Evolutionary conservation across 441 rosid genomes (phyloP).

Genomic region (Populus hybrid): DNA sequence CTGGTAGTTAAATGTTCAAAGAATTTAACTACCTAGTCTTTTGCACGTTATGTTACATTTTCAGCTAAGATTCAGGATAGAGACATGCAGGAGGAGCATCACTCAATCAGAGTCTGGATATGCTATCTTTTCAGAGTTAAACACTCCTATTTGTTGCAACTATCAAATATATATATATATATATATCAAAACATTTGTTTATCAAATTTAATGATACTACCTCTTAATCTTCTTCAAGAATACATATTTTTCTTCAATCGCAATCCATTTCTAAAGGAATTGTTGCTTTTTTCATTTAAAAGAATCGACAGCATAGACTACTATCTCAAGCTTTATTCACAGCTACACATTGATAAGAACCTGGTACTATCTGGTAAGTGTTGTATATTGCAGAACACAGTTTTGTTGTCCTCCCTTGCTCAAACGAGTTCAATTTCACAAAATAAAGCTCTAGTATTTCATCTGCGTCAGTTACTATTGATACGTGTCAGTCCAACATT

Average conservation of each 20-base stretch:
- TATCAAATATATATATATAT: too few relatives aligned
- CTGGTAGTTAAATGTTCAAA: not conserved
- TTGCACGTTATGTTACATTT: too few relatives aligned
- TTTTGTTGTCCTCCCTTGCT: not conserved
- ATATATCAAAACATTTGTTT: too few relatives aligned
- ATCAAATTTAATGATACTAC: too few relatives aligned
- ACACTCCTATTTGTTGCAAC: too few relatives aligned
- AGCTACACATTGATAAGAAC: not conserved
- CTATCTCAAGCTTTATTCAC: not conserved
- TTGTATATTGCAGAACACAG: not conserved
- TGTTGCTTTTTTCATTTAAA: not conserved
- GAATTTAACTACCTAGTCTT: not conserved
- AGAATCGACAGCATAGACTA: not conserved
- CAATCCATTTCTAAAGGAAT: not conserved
- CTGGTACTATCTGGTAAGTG: not conserved
- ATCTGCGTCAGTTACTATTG: slow-evolving; percentile 14
- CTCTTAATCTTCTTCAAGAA: too few relatives aligned
- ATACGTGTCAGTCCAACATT: slow-evolving; percentile 55
- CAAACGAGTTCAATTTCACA: not conserved
- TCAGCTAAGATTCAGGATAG: too few relatives aligned
- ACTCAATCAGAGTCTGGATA: too few relatives aligned
- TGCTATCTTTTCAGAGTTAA: too few relatives aligned
- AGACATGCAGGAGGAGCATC: too few relatives aligned
- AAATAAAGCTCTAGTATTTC: not conserved
- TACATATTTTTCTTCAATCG: not conserved